phyloP scores from a whole-genome alignment of 768 basidiomycete genomes.

The Sistotremastrum niveocremeum region DNA sequence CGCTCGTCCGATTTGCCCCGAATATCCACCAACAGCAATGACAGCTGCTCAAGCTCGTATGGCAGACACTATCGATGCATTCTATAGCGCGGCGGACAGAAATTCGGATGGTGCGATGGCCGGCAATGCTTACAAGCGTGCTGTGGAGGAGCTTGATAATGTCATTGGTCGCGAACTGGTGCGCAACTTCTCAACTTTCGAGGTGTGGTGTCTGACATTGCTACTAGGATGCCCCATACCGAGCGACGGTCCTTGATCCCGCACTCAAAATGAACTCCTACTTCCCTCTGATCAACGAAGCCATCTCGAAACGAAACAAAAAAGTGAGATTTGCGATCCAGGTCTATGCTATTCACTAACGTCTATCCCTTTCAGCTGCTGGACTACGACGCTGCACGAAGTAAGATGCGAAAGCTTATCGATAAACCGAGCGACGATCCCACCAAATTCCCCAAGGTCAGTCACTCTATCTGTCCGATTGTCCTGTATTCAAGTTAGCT shows the following conservation, averaged over 20 bases:
- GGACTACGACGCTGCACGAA: conserved; percentile 90
- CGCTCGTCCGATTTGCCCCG: neutral
- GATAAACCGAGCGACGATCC: conserved; percentile 93
- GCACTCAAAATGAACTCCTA: conserved; percentile 94
- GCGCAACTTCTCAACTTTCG: conserved; percentile 15
- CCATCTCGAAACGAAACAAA: conserved; percentile 89
- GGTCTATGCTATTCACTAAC: neutral
- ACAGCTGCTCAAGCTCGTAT: conserved; percentile 83
- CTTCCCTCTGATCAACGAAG: conserved; percentile 86
- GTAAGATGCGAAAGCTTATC: conserved; percentile 74
- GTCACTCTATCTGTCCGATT: conserved; percentile 8
- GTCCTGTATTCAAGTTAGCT: neutral
- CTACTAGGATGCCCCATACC: conserved; percentile 77
- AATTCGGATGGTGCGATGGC: conserved; percentile 91
- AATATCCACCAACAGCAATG: conserved; percentile 50
- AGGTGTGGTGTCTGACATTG: neutral
- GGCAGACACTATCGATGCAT: conserved; percentile 85
- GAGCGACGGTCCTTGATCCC: conserved; percentile 90
- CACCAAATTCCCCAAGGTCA: conserved; percentile 73
- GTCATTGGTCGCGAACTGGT: conserved; percentile 79
- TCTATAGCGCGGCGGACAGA: conserved; percentile 79
- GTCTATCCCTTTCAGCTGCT: conserved; percentile 44
- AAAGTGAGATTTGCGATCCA: conserved; percentile 41
- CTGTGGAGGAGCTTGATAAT: conserved; percentile 85
- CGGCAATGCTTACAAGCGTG: conserved; percentile 89